Evolutionary conservation across 1,284 basidiomycete species (phyloP), one percentile per base, ranked within the genome.

Genomic region (Rhodotorula glutinis): DNA sequence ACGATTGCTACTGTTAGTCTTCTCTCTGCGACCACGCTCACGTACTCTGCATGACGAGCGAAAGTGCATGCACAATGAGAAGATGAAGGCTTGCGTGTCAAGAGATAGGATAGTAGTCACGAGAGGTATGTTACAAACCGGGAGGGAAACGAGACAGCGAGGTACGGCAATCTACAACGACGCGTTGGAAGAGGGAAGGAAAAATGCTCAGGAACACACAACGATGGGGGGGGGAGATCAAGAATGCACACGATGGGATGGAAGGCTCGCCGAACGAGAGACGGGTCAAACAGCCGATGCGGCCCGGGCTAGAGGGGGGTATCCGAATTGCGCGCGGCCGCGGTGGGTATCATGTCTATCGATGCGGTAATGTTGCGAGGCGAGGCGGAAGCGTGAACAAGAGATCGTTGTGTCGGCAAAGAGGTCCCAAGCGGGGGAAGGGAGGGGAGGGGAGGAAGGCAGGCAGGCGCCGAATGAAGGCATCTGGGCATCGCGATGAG

Each of bases 401-500:
- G 49, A 27, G 13, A 51, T 51, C 49, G 25, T 25, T 51, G 25
- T 51, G 49, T 27, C n/a, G n/a, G 49, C 23, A 21, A 21, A 47
- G 23, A 13, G 21, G 49, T 25, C 25, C 49, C 49, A 27, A 51
- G 49, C 49, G 49, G 16, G 25, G 47, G 41, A 43, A 43, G 41
- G 43, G 17, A 44, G 43, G 43, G 4, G 17, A 14, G 49, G 25
- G 10, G 47, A 49, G n/a, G 49, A 29, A 9, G 23, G 46, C 25
- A 51, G 25, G 25, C 49, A 51, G 49, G 49, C n/a, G 25, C n/a
- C 25, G 49, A 27, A 51, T 11, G 49, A 27, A 25, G 49, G 49
- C 49, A 51, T 51, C 49, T 25, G 49, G 49, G 25, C 49, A 27
- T 51, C 49, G 49, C 49, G 46, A 47, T 47, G 46, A 47, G 33